Conservation (phyloP, 148 eudicot genomes). For the Beta vulgaris region DNA sequence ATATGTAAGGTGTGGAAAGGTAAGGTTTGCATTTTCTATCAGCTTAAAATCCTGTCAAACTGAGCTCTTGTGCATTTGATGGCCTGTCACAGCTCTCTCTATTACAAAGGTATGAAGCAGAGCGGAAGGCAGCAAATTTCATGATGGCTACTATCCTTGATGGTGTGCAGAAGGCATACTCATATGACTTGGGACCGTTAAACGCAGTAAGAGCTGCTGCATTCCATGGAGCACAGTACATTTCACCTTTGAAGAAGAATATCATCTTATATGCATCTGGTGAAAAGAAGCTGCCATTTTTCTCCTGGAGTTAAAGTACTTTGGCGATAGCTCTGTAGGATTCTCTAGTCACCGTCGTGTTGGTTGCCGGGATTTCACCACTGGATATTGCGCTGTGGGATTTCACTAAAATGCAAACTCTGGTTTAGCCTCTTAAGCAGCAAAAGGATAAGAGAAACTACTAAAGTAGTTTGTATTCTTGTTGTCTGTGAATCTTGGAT, state of each 20-base stretch:
- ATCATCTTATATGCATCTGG: constrained; percentile 91
- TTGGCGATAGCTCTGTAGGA: no score
- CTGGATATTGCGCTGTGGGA: neutral
- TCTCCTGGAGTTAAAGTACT: constrained; percentile 39
- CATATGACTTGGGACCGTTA: constrained; percentile 77
- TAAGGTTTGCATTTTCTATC: neutral
- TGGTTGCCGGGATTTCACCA: no score
- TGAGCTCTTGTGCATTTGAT: constrained; percentile 6
- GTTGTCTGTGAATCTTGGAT: neutral
- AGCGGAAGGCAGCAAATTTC: constrained; percentile 69
- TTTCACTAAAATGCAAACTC: neutral
- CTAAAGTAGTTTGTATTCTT: neutral
- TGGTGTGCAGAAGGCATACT: constrained; percentile 90
- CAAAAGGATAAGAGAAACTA: neutral
- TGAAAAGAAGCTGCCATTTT: constrained; percentile 62
- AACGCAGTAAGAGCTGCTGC: constrained; percentile 84
- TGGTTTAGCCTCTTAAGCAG: neutral
- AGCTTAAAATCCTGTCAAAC: neutral
- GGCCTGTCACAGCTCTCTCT: constrained; percentile 46
- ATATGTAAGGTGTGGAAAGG: neutral
- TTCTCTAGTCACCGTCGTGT: no score
- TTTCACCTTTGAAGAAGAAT: constrained; percentile 72
- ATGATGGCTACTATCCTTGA: constrained; percentile 85
- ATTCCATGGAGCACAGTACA: constrained; percentile 67
- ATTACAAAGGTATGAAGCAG: constrained; percentile 76